These are phyloP conservation scores for Lasiodiplodia sp. DNA, from an alignment of 2,329 filamentous ascomycete genomes.

Conservation along the genomic window DNA sequence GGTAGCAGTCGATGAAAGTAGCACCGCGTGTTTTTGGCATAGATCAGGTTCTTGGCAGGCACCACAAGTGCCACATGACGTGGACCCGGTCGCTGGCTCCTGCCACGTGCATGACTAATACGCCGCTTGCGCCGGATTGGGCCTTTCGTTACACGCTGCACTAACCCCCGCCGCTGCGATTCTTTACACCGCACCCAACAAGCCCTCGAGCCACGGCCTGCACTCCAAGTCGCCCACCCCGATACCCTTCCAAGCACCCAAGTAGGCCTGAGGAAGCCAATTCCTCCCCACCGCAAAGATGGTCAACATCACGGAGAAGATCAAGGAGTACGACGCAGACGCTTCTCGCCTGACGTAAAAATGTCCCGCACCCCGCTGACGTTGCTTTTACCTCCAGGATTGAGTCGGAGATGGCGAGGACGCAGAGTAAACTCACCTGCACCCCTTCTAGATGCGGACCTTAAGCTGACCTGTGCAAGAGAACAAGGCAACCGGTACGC, in stretches of 20 bases:
- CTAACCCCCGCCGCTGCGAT: constrained; percentile 16
- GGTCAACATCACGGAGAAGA: constrained; percentile 99
- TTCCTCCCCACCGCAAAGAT: constrained; percentile 60
- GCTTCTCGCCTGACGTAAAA: constrained; percentile 33
- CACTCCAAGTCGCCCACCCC: not conserved
- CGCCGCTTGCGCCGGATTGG: not conserved
- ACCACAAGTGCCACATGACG: constrained; percentile 26
- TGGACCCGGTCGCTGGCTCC: not conserved
- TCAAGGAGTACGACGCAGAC: constrained; percentile 81
- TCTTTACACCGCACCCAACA: constrained; percentile 26
- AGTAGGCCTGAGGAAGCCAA: constrained; percentile 12
- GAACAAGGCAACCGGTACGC: constrained; percentile 96
- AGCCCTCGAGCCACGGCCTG: not conserved
- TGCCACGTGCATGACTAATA: constrained; percentile 7
- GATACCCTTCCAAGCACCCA: not conserved
- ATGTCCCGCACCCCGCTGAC: not conserved
- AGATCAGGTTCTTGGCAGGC: constrained; percentile 13
- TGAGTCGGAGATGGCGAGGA: constrained; percentile 99
- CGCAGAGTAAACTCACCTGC: constrained; percentile 77
- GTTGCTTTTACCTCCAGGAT: constrained; percentile 63
- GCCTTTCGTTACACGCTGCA: not conserved
- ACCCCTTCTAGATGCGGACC: not conserved
- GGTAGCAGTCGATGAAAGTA: not conserved
- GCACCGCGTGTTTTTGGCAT: constrained; percentile 13
- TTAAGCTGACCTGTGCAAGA: constrained; percentile 64